Evolutionary conservation across 164 flowering plant genomes (phyloP).

Genomic region (Liriodendron chinense): DNA sequence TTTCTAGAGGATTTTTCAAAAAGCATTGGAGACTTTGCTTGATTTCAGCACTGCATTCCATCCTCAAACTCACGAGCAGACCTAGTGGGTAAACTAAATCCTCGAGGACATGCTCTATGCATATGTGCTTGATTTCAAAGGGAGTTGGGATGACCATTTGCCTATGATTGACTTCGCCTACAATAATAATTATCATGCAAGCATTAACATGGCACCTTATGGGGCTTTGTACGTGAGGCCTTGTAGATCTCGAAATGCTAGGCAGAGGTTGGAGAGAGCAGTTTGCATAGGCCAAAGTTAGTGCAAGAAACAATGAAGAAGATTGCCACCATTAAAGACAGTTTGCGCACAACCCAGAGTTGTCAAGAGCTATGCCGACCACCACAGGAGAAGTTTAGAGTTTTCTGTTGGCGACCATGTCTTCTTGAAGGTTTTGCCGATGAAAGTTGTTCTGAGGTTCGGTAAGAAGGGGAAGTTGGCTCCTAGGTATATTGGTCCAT

Average conservation of each 20-base stretch:
- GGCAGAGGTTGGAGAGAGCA: not conserved
- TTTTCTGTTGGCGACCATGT: not conserved
- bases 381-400: not conserved
- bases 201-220: too few relatives aligned
- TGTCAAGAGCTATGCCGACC: not conserved
- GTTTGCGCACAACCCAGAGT: not conserved
- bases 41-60: not conserved
- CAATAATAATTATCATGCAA: not conserved
- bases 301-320: not conserved
- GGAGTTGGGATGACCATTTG: slow-evolving; percentile 1
- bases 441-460: not conserved
- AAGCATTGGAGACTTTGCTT: not conserved
- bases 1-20: not conserved
- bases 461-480: not conserved
- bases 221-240: too few relatives aligned
- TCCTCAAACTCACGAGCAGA: slow-evolving; percentile 3
- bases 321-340: not conserved
- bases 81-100: not conserved
- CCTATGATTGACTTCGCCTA: slow-evolving; percentile 1
- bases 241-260: not conserved
- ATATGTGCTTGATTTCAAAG: slow-evolving; percentile 4
- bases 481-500: not conserved
- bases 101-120: slow-evolving; percentile 6
- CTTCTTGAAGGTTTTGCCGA: not conserved
- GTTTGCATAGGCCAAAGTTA: not conserved